Base-by-base conservation (phyloP, 805 yeast genomes). In the Monosporozyma siamensis region DNA sequence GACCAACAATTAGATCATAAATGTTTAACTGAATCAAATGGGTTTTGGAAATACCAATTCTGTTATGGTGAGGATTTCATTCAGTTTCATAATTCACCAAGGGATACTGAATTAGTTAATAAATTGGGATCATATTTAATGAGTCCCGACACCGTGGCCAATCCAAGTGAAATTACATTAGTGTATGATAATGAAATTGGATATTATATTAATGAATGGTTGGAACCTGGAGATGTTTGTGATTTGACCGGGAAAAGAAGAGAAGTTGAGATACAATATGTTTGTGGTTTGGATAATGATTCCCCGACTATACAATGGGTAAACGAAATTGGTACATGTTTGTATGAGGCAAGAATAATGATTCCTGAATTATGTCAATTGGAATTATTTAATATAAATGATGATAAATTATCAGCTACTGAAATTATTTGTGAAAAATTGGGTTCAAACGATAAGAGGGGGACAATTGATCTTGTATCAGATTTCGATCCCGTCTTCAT, bases 201-300 rank as follows among this genome's bases (percentile, higher is more conserved):
- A 8, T 59, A 63, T 38, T 59, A 61, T 36, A 46, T 63, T 3
- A 58, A 60, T 42, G 59, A 61, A 37, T 34, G 44, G 10, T 55
- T 79, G 56, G 62, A 61, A 45, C 43, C 63, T 57, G 92, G 90
- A 7, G 71, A 72, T 17, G 41, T 64, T 3, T 82, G 92, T 59
- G 84, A 78, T 50, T 55, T 77, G 37, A 79, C 84, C 0, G 68
- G 68, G 2, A 55, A 61, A 22, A 73, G 73, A 2, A 68, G 90
- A 41, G 54, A 66, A 4, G 64, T 75, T 3, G 82, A 79, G 43
- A 61, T 82, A 4, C 71, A 70, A 39, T 80, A 75, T 54, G 64
- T 67, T 27, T 82, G 90, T 57, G 68, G 69, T 3, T 50, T 52
- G 10, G 52, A 54, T 15, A 46, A 46, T 21, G 55, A 56, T 38